phyloP scores from a whole-genome alignment of 2,329 filamentous ascomycete genomes.

The Cadophora gregata region DNA sequence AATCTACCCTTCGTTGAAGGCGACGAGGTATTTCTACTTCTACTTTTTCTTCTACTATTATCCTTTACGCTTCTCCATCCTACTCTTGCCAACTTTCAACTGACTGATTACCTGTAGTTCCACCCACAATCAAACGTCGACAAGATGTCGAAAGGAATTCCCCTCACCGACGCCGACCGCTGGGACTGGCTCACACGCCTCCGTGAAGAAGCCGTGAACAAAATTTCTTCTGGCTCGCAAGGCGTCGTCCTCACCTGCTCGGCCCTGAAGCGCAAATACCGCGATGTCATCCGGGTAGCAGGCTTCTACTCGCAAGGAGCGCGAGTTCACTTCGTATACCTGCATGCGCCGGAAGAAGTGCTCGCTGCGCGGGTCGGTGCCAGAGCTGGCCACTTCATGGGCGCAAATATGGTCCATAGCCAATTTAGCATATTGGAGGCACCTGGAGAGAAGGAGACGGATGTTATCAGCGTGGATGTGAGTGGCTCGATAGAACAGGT shows the following conservation, averaged over 20 bases:
- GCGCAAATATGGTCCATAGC: slow-evolving; percentile 91
- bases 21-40: slow-evolving; percentile 65
- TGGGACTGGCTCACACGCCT: slow-evolving; percentile 95
- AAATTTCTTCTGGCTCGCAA: slow-evolving; percentile 57
- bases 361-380: slow-evolving; percentile 76
- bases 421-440: slow-evolving; percentile 90
- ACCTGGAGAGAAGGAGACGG: slow-evolving; percentile 71
- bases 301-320: slow-evolving; percentile 76
- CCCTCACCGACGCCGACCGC: slow-evolving; percentile 89
- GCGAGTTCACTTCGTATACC: slow-evolving; percentile 91
- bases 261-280: slow-evolving; percentile 95
- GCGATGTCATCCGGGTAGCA: slow-evolving; percentile 85
- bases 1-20: slow-evolving; percentile 77
- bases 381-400: slow-evolving; percentile 92
- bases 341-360: slow-evolving; percentile 77
- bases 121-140: slow-evolving; percentile 80
- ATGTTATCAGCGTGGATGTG: slow-evolving; percentile 76
- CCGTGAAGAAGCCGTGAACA: slow-evolving; percentile 68
- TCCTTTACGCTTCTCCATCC: slow-evolving; percentile 1
- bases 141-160: slow-evolving; percentile 86
- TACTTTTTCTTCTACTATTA: slow-evolving; percentile 28
- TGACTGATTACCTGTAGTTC: slow-evolving; percentile 56
- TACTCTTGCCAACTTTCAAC: slow-evolving; percentile 3
- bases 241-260: slow-evolving; percentile 97
- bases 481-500: slow-evolving; percentile 64